Evolutionary conservation across 345 rosid genomes (phyloP), one percentile per base, ranked within the genome.

Genomic region (Passiflora organensis): DNA sequence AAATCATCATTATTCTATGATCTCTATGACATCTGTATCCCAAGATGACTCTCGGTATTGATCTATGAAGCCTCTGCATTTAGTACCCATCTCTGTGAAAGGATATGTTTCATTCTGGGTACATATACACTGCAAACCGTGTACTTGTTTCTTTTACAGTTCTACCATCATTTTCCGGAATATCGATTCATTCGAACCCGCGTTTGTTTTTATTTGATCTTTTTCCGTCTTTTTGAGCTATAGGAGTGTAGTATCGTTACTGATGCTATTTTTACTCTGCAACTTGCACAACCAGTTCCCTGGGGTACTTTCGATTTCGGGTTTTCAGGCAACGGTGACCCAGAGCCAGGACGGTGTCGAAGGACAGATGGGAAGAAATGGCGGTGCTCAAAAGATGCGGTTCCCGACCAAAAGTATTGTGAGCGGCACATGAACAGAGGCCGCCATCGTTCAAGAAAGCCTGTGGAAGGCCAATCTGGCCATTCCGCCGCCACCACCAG

Each of bases 361-460:
- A 80, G 98, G 73, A 91, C 98, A 5, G 98, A 91, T 76, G 98
- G 98, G 69, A 91, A 91, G 87, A 91, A 91, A 78, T 91, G 98
- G 98, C 89, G 98, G 79, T 91, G 98, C 84, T 84, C 96, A 1
- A 76, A 85, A 75, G 98, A 91, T 47, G 98, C 94, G 5, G 93
- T 91, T 53, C 81, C 85, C 28, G 95, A 88, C 34, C 96, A 88
- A 72, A 91, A 91, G 74, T 91, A 91, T 56, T 91, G 98, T 44
- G 96, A 91, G 76, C 83, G 95, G 56, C 98, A 91, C 64, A 88
- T 91, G 79, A 91, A 91, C 78, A 66, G 98, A 53, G 96, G 98
- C 65, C 98, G 98, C 69, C 98, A 91, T 76, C 98, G 98, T 88
- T 91, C 98, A 91, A 91, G 98, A 91, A 91, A 91, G 96, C 98